Percentiles rank a stretch among this genome's conserved stretches.
phyloP scores from a whole-genome alignment of 495 filamentous ascomycete genomes.

The Extremus antarcticus region DNA sequence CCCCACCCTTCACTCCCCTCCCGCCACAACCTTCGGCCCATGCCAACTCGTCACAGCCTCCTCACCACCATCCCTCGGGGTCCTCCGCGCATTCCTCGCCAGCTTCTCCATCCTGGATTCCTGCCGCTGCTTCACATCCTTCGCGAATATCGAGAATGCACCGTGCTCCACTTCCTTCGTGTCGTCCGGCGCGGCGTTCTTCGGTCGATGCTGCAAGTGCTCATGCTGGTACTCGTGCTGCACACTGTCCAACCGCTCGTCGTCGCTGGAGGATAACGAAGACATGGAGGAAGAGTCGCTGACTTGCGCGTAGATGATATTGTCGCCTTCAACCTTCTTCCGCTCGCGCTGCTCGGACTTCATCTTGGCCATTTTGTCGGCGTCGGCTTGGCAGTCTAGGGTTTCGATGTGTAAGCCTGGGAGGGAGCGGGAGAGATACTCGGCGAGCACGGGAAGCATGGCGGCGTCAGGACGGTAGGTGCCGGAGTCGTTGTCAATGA shows the following conservation, averaged over 20 bases:
- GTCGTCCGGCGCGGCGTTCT: background rate
- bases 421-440: conserved; percentile 59
- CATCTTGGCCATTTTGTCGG: conserved; percentile 48
- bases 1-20: background rate
- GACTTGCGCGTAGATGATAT: conserved; percentile 53
- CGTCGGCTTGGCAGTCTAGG: conserved; percentile 55
- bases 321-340: conserved; percentile 52
- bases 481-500: conserved; percentile 91
- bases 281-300: conserved; percentile 29
- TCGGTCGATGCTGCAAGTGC: background rate
- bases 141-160: background rate
- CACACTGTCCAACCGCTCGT: conserved; percentile 1
- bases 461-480: conserved; percentile 80
- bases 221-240: background rate
- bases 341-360: conserved; percentile 52
- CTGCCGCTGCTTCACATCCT: background rate
- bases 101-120: background rate
- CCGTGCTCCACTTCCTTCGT: background rate
- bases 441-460: conserved; percentile 55
- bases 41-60: background rate
- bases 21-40: background rate
- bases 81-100: background rate
- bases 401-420: conserved; percentile 61
- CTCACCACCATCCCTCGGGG: background rate
- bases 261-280: conserved; percentile 37